Percentiles rank a stretch among this genome's conserved stretches.
These are phyloP conservation scores for Solanum chaucha DNA, from an alignment of 257 asterid genomes.

Conservation along the genomic window DNA sequence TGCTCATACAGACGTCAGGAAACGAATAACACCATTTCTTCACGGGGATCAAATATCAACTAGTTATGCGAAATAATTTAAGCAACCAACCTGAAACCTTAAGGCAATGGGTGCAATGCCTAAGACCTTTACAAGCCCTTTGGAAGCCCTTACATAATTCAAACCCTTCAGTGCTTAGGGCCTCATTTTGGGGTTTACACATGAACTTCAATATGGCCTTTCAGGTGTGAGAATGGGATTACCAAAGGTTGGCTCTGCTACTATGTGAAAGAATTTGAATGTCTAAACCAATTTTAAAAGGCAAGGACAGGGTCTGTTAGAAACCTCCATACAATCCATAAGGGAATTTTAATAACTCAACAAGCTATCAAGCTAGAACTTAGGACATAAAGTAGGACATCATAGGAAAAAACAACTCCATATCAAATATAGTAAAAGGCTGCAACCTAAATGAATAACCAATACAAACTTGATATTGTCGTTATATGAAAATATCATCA, in stretches of 20 bases:
- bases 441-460: neutral
- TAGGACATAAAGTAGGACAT: neutral
- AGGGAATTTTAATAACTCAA: neutral
- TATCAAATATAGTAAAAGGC: neutral
- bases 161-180: neutral
- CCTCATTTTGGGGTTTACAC: neutral
- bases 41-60: neutral
- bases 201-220: neutral
- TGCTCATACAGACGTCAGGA: neutral
- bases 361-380: neutral
- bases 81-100: neutral
- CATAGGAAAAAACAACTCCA: neutral
- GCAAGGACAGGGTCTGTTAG: neutral
- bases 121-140: neutral
- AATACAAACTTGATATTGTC: neutral
- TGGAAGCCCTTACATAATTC: neutral
- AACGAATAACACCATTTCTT: neutral
- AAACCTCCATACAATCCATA: neutral
- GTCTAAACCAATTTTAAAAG: neutral
- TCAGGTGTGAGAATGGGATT: neutral
- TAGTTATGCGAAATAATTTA: neutral
- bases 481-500: neutral
- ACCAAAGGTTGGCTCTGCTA: neutral
- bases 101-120: neutral
- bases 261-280: neutral